Conservation (phyloP, 2,329 filamentous ascomycete species). For the Berkeleyomyces rouxiae region DNA sequence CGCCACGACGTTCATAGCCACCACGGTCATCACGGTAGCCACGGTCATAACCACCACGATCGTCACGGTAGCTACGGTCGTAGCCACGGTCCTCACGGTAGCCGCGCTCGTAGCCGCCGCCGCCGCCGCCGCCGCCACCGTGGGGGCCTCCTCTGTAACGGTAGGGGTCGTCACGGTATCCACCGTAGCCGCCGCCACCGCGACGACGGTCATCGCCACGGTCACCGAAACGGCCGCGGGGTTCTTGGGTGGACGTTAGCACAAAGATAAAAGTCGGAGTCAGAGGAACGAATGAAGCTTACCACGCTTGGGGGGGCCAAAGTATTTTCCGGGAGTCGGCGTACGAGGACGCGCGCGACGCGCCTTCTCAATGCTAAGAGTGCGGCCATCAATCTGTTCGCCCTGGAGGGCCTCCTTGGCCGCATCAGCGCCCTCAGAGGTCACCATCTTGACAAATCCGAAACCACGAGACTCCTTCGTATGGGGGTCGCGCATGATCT, state of each 20-base stretch:
- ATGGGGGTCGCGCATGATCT: conserved; percentile 98
- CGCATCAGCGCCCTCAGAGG: conserved; percentile 84
- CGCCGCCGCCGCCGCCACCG: conserved; percentile 29
- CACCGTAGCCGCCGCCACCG: conserved; percentile 36
- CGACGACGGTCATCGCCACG: conserved; percentile 51
- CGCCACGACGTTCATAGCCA: conserved; percentile 39
- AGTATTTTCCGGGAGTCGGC: conserved; percentile 97
- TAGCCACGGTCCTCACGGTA: conserved; percentile 30
- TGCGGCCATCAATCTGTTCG: conserved; percentile 86
- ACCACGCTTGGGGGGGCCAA: conserved; percentile 95
- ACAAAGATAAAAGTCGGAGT: background rate
- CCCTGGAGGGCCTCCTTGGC: conserved; percentile 93
- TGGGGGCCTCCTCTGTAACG: conserved; percentile 36
- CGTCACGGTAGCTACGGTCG: conserved; percentile 29
- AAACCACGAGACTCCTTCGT: conserved; percentile 97
- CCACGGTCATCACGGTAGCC: conserved; percentile 20
- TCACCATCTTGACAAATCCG: conserved; percentile 98
- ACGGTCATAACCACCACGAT: conserved; percentile 32
- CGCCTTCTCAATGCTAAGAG: conserved; percentile 96
- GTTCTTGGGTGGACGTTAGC: conserved; percentile 17
- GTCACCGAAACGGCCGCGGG: conserved; percentile 31
- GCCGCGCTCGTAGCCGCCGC: conserved; percentile 35
- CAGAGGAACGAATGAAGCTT: conserved; percentile 24
- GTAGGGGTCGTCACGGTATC: conserved; percentile 39
- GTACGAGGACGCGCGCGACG: conserved; percentile 87